Percentiles rank a stretch among this genome's conserved stretches.
These are phyloP conservation scores for Hondaea fermentalgiana DNA, from an alignment of 108 stramenopile species.

Conservation along the genomic window DNA sequence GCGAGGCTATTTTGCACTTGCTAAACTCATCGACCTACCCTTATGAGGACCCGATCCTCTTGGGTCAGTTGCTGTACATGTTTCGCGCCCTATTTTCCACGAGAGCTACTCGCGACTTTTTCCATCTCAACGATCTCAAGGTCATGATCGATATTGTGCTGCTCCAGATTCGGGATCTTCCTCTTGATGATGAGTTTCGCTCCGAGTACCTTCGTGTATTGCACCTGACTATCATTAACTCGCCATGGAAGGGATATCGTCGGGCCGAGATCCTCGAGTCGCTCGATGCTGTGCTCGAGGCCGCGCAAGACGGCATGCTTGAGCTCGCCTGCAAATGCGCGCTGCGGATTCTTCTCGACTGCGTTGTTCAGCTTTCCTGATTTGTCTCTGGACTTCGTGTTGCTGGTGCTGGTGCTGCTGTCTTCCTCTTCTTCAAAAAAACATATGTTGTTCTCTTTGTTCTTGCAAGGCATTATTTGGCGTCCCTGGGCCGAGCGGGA, in stretches of 20 bases:
- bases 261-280: conserved; percentile 8
- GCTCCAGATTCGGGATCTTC: neutral
- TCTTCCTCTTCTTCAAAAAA: too few species aligned
- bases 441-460: too few species aligned
- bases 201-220: neutral
- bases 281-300: neutral
- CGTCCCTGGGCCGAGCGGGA: too few species aligned
- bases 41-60: neutral
- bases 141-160: neutral
- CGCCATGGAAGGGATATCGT: neutral
- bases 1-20: neutral
- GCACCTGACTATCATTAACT: neutral
- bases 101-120: neutral
- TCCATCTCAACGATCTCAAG: neutral
- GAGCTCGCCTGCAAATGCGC: neutral
- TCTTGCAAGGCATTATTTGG: too few species aligned
- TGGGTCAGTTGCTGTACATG: conserved; percentile 8
- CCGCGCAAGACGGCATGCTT: neutral
- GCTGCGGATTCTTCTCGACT: neutral
- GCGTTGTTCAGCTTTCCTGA: neutral
- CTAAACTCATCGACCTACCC: neutral
- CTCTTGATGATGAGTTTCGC: neutral
- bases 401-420: too few species aligned
- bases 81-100: neutral
- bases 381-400: too few species aligned